Conservation (phyloP, 2,329 filamentous ascomycete species). For the Lachnellula cervina region DNA sequence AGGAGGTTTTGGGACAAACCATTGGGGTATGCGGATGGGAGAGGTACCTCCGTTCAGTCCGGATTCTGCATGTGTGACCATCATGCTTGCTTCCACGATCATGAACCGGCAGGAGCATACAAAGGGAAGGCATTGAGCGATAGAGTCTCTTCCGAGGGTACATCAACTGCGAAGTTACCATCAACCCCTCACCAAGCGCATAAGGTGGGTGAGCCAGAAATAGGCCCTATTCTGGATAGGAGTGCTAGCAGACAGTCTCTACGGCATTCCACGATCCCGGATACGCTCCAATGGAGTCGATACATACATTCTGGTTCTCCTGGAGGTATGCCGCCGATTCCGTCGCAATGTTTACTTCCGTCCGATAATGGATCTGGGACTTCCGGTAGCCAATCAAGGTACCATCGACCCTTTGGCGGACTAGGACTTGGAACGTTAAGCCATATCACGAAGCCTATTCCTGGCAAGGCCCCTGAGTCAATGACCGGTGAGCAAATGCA, state of each 20-base stretch:
- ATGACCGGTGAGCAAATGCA: constrained; percentile 1
- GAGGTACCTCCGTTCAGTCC: constrained; percentile 7
- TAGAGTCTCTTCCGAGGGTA: constrained; percentile 4
- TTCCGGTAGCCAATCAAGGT: constrained; percentile 23
- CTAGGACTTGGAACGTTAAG: constrained; percentile 24
- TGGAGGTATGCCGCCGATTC: constrained; percentile 30
- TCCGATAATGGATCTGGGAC: constrained; percentile 29
- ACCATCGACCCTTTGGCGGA: constrained; percentile 26
- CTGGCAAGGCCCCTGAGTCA: neutral
- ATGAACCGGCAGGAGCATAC: constrained; percentile 13
- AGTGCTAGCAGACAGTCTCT: neutral
- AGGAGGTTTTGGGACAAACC: constrained; percentile 46
- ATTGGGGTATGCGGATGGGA: constrained; percentile 5
- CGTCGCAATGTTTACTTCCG: constrained; percentile 33
- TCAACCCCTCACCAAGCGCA: neutral
- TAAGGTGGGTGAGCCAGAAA: neutral
- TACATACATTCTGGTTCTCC: constrained; percentile 23
- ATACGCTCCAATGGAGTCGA: constrained; percentile 27
- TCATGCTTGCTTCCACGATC: constrained; percentile 51
- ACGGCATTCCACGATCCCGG: constrained; percentile 15
- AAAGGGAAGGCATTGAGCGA: constrained; percentile 7
- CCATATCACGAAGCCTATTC: constrained; percentile 19
- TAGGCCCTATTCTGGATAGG: neutral
- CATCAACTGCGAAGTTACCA: constrained; percentile 1
- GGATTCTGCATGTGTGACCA: constrained; percentile 48